These are phyloP conservation scores for Anethum foeniculum DNA, from an alignment of 140 eudicot species.

Conservation along the genomic window DNA sequence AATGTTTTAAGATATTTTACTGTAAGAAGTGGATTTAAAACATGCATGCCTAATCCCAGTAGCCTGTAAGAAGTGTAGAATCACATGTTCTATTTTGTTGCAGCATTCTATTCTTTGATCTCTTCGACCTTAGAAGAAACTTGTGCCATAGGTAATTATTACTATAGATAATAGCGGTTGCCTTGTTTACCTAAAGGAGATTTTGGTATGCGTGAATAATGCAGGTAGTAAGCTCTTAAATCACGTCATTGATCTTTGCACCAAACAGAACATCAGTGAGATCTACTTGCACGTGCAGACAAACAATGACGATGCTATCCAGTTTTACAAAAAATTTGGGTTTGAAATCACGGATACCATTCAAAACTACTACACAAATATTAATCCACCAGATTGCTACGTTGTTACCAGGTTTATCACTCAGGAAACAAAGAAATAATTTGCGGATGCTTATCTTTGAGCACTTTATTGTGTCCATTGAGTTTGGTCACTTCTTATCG, in stretches of 20 bases:
- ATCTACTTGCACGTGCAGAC: slow-evolving; percentile 97
- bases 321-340: slow-evolving; percentile 85
- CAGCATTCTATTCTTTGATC: neutral
- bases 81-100: neutral
- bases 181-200: slow-evolving; percentile 2
- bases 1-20: neutral
- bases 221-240: slow-evolving; percentile 78
- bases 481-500: neutral
- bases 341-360: slow-evolving; percentile 93
- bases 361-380: slow-evolving; percentile 84
- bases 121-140: neutral
- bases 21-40: neutral
- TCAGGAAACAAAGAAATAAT: slow-evolving; percentile 47
- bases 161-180: neutral
- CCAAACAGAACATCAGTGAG: slow-evolving; percentile 80
- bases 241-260: slow-evolving; percentile 71
- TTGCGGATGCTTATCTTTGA: slow-evolving; percentile 2
- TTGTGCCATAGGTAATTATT: neutral
- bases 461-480: neutral
- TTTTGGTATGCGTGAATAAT: slow-evolving; percentile 8
- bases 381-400: slow-evolving; percentile 92
- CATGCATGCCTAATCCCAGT: neutral
- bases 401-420: slow-evolving; percentile 68
- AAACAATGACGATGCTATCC: slow-evolving; percentile 89
- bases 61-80: neutral